Base-by-base conservation (phyloP, 2,329 filamentous ascomycete genomes). In the Xylariomycetidae sp. region DNA sequence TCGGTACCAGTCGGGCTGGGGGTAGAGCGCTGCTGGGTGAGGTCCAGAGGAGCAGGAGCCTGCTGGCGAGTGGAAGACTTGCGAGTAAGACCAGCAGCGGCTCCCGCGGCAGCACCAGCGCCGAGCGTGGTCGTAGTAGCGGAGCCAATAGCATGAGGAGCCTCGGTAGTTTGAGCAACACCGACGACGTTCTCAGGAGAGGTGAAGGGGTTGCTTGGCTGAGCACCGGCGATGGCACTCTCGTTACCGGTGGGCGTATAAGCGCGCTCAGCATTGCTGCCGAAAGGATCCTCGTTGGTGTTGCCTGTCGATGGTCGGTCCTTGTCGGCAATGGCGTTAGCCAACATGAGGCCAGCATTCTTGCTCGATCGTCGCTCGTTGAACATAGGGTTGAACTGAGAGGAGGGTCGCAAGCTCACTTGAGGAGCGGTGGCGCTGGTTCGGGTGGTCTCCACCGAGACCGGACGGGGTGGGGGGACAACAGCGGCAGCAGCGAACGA, bases 331-430 rank as follows among this genome's bases (percentile, higher is more conserved):
- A 40, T 49, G 12, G 51, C 51, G 9, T 53, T 43, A 7, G 50
- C 49, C 25, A 61, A 44, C 29, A 56, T 49, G 34, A 70, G 56
- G 19, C 58, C 61, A 38, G 65, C 64, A 19, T 63, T 66, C 38
- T 67, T 70, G 61, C 68, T 76, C 22, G 58, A 53, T 31, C 67
- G 63, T 52, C 70, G 68, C 34, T 74, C 70, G 6, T 64, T 59
- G 34, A 85, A 72, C 51, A 76, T 79, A 5, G 86, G 84, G 24
- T 85, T 70, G 61, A 95, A 89, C 50, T 92, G 79, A 25, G 86
- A 90, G 30, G 92, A 75, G 3, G 88, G 88, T 31, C 87, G 82
- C 34, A 95, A 70, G 53, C 86, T 93, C 40, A 95, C 72, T 42
- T 82, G 82, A n/a, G 88, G 87, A 27, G 88, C 80, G 20, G 65